A percentile compares a stretch with the other conserved stretches of the same genome.
Evolutionary conservation across 441 rosid genomes (phyloP).

Genomic region (Macaranga tanarius): DNA sequence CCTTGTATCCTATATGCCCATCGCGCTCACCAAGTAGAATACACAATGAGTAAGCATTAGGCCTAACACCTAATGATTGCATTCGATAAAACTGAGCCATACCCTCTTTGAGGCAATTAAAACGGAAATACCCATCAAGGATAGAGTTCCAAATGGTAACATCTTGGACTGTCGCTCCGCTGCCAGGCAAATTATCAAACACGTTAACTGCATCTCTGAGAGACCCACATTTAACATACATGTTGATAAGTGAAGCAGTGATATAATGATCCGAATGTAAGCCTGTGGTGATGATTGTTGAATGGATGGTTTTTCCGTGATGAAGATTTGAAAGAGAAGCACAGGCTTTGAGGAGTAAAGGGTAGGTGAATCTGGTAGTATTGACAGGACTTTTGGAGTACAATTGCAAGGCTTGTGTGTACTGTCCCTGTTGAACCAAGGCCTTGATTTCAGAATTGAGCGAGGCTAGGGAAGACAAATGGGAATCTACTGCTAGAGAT

Average conservation of each 20-base stretch:
- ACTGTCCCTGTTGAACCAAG: constrained; percentile 41
- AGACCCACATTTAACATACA: constrained; percentile 63
- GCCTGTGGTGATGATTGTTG: constrained; percentile 46
- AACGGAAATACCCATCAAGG: constrained; percentile 58
- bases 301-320: constrained; percentile 60
- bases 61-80: constrained; percentile 51
- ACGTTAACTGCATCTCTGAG: constrained; percentile 51
- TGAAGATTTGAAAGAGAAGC: constrained; percentile 46
- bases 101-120: constrained; percentile 43
- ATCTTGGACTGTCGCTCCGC: constrained; percentile 36
- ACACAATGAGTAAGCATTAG: constrained; percentile 67
- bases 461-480: constrained; percentile 18
- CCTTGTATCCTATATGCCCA: constrained; percentile 35
- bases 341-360: constrained; percentile 80
- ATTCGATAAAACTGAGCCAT: constrained; percentile 46
- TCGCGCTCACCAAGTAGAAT: constrained; percentile 48
- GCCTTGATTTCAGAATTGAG: constrained; percentile 35
- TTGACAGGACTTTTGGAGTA: constrained; percentile 39
- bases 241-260: constrained; percentile 51
- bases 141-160: constrained; percentile 71
- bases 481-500: constrained; percentile 23
- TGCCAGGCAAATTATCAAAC: constrained; percentile 56
- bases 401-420: constrained; percentile 48
- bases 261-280: constrained; percentile 48
- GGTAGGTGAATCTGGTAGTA: constrained; percentile 51